Conservation (phyloP, 345 rosid species). For the Limnanthes douglasii region DNA sequence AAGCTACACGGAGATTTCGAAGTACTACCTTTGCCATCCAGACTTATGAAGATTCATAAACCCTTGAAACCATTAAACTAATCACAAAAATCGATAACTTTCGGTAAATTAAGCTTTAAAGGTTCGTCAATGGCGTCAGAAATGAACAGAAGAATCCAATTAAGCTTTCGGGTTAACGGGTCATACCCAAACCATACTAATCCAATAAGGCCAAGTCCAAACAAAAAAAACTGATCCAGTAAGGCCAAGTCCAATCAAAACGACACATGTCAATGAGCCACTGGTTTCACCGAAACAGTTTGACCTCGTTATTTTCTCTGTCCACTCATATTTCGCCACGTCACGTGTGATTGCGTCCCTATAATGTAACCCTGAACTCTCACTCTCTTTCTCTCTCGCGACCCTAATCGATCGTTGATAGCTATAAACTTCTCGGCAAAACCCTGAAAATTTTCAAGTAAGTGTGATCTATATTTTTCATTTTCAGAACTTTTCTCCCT, state of each 20-base stretch:
- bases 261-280: constrained; percentile 15
- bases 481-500: neutral
- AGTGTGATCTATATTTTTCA: constrained; percentile 4
- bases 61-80: too few species aligned
- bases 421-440: constrained; percentile 11
- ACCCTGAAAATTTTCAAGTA: constrained; percentile 5
- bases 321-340: constrained; percentile 16
- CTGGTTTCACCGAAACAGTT: too few species aligned
- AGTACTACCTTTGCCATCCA: constrained; percentile 19
- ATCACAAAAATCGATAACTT: too few species aligned
- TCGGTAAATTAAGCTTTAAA: too few species aligned
- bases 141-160: neutral
- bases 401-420: constrained; percentile 14
- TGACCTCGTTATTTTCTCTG: constrained; percentile 8
- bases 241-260: neutral
- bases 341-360: constrained; percentile 14
- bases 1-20: constrained; percentile 15
- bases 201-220: neutral
- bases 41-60: too few species aligned
- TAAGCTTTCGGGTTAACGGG: neutral
- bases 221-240: too few species aligned
- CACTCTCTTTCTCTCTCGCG: constrained; percentile 11
- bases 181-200: neutral
- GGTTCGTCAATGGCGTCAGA: neutral
- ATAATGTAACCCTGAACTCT: constrained; percentile 18